phyloP scores from a whole-genome alignment of 2,329 filamentous ascomycete genomes.

The Fusarium coicis region DNA sequence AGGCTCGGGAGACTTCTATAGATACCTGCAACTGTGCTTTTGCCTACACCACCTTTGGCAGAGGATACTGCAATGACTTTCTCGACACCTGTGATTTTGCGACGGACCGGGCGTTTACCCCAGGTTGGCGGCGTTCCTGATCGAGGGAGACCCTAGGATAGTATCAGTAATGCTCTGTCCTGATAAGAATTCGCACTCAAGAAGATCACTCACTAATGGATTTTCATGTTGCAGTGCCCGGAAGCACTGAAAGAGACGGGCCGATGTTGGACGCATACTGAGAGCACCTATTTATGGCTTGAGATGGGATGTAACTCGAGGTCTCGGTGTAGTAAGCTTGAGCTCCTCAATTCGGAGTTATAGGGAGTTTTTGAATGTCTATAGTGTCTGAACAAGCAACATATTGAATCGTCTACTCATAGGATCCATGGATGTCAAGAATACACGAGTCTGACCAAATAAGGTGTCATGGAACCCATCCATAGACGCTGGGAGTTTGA shows the following conservation, averaged over 20 bases:
- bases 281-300: neutral
- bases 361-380: no score
- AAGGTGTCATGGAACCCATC: slow-evolving; percentile 10
- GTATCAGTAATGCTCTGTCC: neutral
- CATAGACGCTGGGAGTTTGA: neutral
- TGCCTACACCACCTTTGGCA: slow-evolving; percentile 97
- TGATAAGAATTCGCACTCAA: neutral
- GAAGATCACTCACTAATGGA: slow-evolving; percentile 70
- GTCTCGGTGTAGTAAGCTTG: neutral
- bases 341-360: neutral
- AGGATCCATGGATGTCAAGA: neutral
- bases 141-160: slow-evolving; percentile 79
- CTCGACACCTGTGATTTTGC: slow-evolving; percentile 83
- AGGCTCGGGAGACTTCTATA: neutral
- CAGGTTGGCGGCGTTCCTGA: slow-evolving; percentile 68
- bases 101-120: slow-evolving; percentile 82
- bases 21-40: slow-evolving; percentile 88
- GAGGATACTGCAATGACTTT: slow-evolving; percentile 98
- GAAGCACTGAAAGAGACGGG: slow-evolving; percentile 50
- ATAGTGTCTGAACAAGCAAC: neutral
- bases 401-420: neutral
- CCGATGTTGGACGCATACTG: slow-evolving; percentile 52
- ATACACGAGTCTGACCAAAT: slow-evolving; percentile 7
- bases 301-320: neutral
- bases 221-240: slow-evolving; percentile 76